Evolutionary conservation across 2,329 filamentous ascomycete species (phyloP).

Genomic region (Rhinocladiella similis): DNA sequence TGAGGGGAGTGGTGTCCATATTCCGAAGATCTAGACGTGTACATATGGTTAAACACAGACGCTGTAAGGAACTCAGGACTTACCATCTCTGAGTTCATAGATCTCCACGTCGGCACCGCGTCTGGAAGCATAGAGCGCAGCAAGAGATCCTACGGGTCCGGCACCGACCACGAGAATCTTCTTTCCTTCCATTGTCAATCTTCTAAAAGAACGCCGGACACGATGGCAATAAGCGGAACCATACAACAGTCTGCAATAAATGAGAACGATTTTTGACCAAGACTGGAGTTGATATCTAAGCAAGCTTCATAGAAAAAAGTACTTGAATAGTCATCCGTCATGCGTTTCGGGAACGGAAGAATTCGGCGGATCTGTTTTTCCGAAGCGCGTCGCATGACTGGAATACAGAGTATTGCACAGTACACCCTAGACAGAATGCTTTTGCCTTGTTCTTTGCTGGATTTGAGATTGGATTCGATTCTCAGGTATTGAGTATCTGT

Average conservation of each 20-base stretch:
- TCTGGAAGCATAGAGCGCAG: constrained; percentile 87
- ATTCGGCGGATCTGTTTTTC: background rate
- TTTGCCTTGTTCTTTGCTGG: too few relatives aligned
- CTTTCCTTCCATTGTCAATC: constrained; percentile 37
- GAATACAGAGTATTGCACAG: too few relatives aligned
- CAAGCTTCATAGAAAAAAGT: too few relatives aligned
- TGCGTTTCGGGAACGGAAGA: background rate
- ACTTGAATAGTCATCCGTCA: too few relatives aligned
- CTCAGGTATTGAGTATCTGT: too few relatives aligned
- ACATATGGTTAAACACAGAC: background rate
- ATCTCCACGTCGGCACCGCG: constrained; percentile 88
- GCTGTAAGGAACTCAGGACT: constrained; percentile 35
- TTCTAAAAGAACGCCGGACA: background rate
- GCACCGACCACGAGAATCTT: constrained; percentile 86
- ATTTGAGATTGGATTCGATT: too few relatives aligned
- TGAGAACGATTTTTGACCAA: too few relatives aligned
- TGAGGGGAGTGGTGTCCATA: constrained; percentile 77
- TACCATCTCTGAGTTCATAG: constrained; percentile 90
- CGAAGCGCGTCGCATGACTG: too few relatives aligned
- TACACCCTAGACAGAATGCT: too few relatives aligned
- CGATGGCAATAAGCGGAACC: too few relatives aligned
- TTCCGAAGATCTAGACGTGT: constrained; percentile 73
- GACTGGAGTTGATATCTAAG: too few relatives aligned
- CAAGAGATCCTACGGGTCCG: constrained; percentile 88
- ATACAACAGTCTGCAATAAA: too few relatives aligned